These are phyloP conservation scores for Leishmania major DNA, from an alignment of 208 protist species.

Conservation along the genomic window DNA sequence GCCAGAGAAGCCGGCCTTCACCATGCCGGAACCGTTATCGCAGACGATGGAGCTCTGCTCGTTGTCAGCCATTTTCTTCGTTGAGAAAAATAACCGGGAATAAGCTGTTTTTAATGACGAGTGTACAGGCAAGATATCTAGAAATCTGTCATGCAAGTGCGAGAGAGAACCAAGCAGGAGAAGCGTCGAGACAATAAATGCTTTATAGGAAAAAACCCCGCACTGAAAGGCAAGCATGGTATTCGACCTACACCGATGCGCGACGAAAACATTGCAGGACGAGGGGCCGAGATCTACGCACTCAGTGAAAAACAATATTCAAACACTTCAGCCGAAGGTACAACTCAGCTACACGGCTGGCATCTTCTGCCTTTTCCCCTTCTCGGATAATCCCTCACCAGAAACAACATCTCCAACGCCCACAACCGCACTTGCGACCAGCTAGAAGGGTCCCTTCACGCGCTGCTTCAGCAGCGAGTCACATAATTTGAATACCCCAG, in stretches of 20 bases:
- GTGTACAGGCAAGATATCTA: background rate
- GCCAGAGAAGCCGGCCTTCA: conserved; percentile 96
- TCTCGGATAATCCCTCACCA: too few relatives aligned
- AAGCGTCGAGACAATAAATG: background rate
- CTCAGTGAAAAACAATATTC: too few relatives aligned
- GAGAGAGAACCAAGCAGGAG: background rate
- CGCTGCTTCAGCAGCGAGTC: too few relatives aligned
- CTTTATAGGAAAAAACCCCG: background rate
- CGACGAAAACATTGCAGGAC: too few relatives aligned
- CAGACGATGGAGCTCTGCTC: conserved; percentile 80
- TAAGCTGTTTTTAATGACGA: background rate
- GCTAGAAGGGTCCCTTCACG: too few relatives aligned
- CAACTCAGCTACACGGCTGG: too few relatives aligned
- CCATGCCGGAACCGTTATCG: conserved; percentile 91
- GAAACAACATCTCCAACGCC: too few relatives aligned
- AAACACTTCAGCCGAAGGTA: too few relatives aligned
- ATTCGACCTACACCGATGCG: too few relatives aligned
- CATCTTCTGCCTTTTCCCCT: accelerated
- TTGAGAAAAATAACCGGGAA: background rate
- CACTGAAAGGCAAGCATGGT: background rate
- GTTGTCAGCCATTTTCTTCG: conserved; percentile 63
- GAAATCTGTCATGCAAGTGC: background rate
- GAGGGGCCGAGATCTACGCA: too few relatives aligned
- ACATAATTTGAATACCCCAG: too few relatives aligned
- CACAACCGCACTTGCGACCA: too few relatives aligned